These are phyloP conservation scores for Nicotiana knightiana DNA, from an alignment of 257 asterid genomes.

Conservation along the genomic window DNA sequence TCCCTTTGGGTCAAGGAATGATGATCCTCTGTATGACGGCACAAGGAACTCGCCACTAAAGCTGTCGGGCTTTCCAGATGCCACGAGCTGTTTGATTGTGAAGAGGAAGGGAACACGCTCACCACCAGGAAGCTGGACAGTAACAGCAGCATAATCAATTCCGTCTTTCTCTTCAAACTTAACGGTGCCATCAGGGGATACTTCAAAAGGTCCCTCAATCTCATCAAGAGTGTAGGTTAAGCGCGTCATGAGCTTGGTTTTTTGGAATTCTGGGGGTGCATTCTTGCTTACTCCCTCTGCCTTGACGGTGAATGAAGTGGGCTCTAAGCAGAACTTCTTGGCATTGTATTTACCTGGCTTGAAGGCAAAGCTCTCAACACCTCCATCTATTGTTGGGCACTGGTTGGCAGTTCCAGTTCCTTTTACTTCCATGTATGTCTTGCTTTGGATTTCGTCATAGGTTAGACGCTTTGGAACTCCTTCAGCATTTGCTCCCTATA, in stretches of 20 bases:
- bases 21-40: constrained; percentile 95
- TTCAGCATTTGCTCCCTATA: constrained; percentile 89
- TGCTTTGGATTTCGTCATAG: constrained; percentile 85
- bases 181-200: constrained; percentile 62
- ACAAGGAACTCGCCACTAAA: constrained; percentile 75
- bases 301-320: constrained; percentile 95
- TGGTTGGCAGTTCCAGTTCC: constrained; percentile 97
- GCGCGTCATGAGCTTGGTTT: constrained; percentile 97
- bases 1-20: constrained; percentile 99
- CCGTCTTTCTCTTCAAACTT: constrained; percentile 97
- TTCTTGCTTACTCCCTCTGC: constrained; percentile 85
- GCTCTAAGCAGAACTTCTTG: constrained; percentile 92
- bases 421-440: constrained; percentile 87
- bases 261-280: constrained; percentile 77
- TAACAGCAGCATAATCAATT: constrained; percentile 94
- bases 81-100: constrained; percentile 89
- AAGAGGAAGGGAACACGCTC: constrained; percentile 97
- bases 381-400: constrained; percentile 97
- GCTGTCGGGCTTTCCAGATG: constrained; percentile 74
- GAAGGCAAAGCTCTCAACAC: constrained; percentile 63
- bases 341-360: constrained; percentile 78
- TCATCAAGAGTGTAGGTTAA: constrained; percentile 95
- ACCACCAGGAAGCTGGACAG: constrained; percentile 98
- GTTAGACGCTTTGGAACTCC: constrained; percentile 79
- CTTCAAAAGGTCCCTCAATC: constrained; percentile 96